phyloP scores from a whole-genome alignment of 441 rosid genomes.

The Aleurites moluccanus region DNA sequence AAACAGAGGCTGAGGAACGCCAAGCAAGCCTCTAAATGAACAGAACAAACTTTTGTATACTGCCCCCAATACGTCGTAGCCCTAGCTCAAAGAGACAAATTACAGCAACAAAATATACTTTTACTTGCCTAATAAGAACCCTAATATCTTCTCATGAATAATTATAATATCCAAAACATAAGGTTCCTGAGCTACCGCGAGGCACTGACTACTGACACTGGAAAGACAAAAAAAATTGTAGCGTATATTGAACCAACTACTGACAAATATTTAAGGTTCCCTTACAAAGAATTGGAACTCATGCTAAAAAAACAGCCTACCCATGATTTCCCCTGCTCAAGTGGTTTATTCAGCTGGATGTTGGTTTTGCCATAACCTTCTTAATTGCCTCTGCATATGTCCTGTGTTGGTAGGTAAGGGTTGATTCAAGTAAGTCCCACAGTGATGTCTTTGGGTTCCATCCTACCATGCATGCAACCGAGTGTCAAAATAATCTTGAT shows the following conservation, averaged over 20 bases:
- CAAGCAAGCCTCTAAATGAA: constrained; percentile 19
- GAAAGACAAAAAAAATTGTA: constrained; percentile 18
- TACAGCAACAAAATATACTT: constrained; percentile 28
- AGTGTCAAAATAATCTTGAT: constrained; percentile 16
- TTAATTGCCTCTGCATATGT: constrained; percentile 95
- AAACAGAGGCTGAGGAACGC: constrained; percentile 8
- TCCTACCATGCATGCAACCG: constrained; percentile 42
- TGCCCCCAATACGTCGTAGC: constrained; percentile 25
- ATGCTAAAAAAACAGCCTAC: constrained; percentile 24
- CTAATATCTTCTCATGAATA: constrained; percentile 20
- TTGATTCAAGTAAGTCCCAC: constrained; percentile 97
- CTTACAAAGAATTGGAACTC: constrained; percentile 36
- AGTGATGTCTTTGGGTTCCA: constrained; percentile 98
- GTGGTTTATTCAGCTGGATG: constrained; percentile 41
- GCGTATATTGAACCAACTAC: constrained; percentile 26
- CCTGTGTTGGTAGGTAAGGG: constrained; percentile 95
- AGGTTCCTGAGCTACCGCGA: constrained; percentile 26
- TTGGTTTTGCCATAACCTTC: constrained; percentile 72
- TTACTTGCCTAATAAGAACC: constrained; percentile 24
- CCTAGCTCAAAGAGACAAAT: constrained; percentile 27
- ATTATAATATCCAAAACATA: constrained; percentile 18
- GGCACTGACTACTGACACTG: constrained; percentile 26
- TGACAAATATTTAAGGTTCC: no score
- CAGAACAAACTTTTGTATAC: constrained; percentile 24
- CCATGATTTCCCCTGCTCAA: constrained; percentile 12